phyloP scores from a whole-genome alignment of 768 basidiomycete genomes.

The Coprinellus aureogranulatus region DNA sequence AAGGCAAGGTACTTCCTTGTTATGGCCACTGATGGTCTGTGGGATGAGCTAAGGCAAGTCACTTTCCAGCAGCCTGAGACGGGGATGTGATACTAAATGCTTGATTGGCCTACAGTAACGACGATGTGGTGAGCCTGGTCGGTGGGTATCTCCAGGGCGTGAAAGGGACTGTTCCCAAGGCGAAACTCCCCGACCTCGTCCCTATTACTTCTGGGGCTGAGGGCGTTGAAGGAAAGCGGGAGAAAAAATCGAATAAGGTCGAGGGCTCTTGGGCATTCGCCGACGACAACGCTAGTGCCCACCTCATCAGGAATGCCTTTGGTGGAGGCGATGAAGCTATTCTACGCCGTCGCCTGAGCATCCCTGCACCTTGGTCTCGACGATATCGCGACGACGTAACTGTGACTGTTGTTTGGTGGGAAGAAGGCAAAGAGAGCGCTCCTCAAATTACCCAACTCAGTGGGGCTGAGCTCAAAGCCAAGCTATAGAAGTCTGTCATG shows the following conservation, averaged over 20 bases:
- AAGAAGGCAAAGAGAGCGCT: constrained; percentile 53
- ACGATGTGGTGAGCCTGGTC: constrained; percentile 85
- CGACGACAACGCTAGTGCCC: constrained; percentile 76
- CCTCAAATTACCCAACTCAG: constrained; percentile 34
- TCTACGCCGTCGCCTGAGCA: constrained; percentile 68
- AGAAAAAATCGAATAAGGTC: constrained; percentile 34
- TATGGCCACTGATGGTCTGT: constrained; percentile 85
- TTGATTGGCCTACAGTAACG: constrained; percentile 49
- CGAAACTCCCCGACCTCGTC: constrained; percentile 52
- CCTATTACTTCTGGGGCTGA: constrained; percentile 52
- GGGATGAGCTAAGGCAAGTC: constrained; percentile 58
- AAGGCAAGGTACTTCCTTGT: constrained; percentile 71
- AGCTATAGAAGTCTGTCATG: constrained; percentile 36
- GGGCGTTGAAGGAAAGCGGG: constrained; percentile 63
- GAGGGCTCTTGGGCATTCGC: constrained; percentile 72
- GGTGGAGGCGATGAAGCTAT: constrained; percentile 69
- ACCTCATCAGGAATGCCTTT: constrained; percentile 88
- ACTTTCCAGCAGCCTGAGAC: background rate
- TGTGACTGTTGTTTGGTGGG: constrained; percentile 85
- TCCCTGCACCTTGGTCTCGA: constrained; percentile 77
- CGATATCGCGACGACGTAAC: constrained; percentile 82
- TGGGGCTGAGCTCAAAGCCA: constrained; percentile 48
- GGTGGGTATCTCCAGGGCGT: constrained; percentile 76
- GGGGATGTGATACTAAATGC: background rate
- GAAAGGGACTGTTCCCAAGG: constrained; percentile 61